These are phyloP conservation scores for Clavispora santaluciae DNA, from an alignment of 805 yeast genomes.

Conservation along the genomic window DNA sequence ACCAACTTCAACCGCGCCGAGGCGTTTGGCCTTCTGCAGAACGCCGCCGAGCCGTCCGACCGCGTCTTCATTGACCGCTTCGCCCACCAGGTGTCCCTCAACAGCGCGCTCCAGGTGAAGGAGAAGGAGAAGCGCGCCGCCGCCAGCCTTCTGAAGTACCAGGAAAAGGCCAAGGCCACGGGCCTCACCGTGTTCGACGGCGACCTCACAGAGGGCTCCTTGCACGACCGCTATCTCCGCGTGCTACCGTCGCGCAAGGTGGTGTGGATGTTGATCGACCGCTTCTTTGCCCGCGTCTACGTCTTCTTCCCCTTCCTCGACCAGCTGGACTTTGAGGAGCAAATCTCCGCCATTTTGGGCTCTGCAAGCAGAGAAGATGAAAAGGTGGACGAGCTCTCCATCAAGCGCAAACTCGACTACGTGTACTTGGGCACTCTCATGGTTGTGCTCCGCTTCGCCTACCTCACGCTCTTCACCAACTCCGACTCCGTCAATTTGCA, in stretches of 20 bases:
- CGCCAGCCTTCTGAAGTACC: slow-evolving; percentile 3
- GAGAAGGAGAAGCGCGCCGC: slow-evolving; percentile 2
- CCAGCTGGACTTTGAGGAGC: slow-evolving; percentile 19
- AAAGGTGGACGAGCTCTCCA: slow-evolving; percentile 17
- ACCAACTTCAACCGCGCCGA: not conserved
- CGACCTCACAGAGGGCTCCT: slow-evolving; percentile 13
- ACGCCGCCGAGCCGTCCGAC: not conserved
- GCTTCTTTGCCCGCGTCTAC: slow-evolving; percentile 44
- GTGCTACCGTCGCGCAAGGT: slow-evolving; percentile 22
- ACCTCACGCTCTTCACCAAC: slow-evolving; percentile 36
- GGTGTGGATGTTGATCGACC: slow-evolving; percentile 22
- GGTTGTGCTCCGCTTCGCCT: slow-evolving; percentile 29
- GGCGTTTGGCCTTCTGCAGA: not conserved
- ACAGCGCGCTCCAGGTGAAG: slow-evolving; percentile 2
- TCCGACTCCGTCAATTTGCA: slow-evolving; percentile 24
- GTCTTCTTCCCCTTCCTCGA: slow-evolving; percentile 57
- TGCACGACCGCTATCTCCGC: slow-evolving; percentile 15
- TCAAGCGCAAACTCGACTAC: slow-evolving; percentile 30
- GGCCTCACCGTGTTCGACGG: slow-evolving; percentile 19
- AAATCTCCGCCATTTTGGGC: slow-evolving; percentile 18
- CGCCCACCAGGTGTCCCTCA: slow-evolving; percentile 6
- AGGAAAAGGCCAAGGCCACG: slow-evolving; percentile 14
- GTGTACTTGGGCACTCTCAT: slow-evolving; percentile 31
- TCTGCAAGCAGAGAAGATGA: slow-evolving; percentile 9
- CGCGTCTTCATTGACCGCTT: slow-evolving; percentile 1